These are phyloP conservation scores for Boletus hoseneyae DNA, from an alignment of 1,284 basidiomycete species.

Conservation along the genomic window DNA sequence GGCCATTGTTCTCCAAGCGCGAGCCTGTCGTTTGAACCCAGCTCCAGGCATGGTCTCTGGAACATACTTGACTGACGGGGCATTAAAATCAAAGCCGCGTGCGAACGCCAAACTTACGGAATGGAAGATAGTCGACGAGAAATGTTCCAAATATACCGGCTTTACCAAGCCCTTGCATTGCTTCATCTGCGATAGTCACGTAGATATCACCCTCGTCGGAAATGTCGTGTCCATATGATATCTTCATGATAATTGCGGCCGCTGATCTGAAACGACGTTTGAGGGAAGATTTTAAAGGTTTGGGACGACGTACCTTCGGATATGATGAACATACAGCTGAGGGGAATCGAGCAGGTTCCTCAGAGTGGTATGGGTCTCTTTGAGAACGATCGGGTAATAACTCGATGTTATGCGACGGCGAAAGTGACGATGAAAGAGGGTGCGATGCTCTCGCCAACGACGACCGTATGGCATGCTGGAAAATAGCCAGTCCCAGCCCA, in stretches of 20 bases:
- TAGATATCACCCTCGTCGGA: conserved; percentile 41
- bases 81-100: background rate
- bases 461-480: conserved; percentile 42
- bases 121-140: conserved; percentile 36
- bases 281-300: background rate
- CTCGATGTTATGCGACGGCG: conserved; percentile 29
- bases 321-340: conserved; percentile 34
- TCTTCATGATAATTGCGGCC: conserved; percentile 38
- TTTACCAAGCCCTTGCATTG: conserved; percentile 33
- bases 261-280: conserved; percentile 27
- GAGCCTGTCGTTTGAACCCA: conserved; percentile 39
- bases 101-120: conserved; percentile 18
- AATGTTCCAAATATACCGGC: conserved; percentile 43
- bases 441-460: conserved; percentile 42
- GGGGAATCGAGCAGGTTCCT: conserved; percentile 37
- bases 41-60: conserved; percentile 40
- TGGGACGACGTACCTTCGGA: conserved; percentile 32
- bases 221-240: conserved; percentile 39
- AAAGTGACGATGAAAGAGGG: conserved; percentile 45
- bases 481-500: conserved; percentile 50
- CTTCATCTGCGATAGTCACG: conserved; percentile 42
- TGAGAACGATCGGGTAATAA: conserved; percentile 37
- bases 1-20: conserved; percentile 36
- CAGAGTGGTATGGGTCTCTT: conserved; percentile 38
- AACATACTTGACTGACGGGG: conserved; percentile 36